Evolutionary conservation across 139 green algal genomes (phyloP).

Genomic region (Zygnema circumcarinatum): DNA sequence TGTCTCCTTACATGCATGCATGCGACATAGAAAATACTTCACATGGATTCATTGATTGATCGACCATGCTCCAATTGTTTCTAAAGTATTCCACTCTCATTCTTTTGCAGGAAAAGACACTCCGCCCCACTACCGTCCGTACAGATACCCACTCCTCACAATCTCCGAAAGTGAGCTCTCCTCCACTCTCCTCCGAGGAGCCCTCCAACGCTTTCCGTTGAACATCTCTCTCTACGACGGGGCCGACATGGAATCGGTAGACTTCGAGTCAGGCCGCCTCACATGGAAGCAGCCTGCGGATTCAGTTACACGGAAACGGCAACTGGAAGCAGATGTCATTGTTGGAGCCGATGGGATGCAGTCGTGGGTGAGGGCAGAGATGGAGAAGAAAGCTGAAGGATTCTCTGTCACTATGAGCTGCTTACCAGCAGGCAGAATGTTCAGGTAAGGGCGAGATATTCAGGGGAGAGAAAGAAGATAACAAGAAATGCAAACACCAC

Average conservation of each 20-base stretch:
- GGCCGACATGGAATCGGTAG: background rate
- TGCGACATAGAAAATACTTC: too few species aligned
- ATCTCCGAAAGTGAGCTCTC: background rate
- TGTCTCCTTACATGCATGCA: too few species aligned
- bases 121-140: background rate
- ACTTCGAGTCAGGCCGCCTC: background rate
- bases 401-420: background rate
- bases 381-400: background rate
- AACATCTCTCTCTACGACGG: background rate
- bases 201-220: background rate
- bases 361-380: background rate
- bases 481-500: background rate
- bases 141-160: background rate
- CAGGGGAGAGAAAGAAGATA: background rate
- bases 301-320: background rate
- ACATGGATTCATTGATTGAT: too few species aligned
- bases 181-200: background rate
- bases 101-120: background rate
- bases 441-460: background rate
- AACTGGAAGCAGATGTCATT: background rate
- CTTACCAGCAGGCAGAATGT: background rate
- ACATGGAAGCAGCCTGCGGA: background rate
- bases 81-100: too few species aligned
- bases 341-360: background rate
- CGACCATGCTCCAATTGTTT: too few species aligned